These are phyloP conservation scores for Avena eriantha DNA, from an alignment of 176 grass and related monocot genomes.

Conservation along the genomic window DNA sequence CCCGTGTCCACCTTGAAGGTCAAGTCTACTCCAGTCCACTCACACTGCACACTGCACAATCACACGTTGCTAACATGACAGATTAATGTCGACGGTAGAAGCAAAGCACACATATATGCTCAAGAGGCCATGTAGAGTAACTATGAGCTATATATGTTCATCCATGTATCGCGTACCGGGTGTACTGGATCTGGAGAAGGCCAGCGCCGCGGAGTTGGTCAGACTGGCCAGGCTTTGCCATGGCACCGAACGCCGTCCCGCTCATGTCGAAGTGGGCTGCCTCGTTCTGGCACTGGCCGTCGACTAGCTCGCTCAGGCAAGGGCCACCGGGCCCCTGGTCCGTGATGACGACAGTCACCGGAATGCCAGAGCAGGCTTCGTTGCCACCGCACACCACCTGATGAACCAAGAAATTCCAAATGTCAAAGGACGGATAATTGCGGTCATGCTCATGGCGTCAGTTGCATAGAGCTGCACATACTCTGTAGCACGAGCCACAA, in stretches of 20 bases:
- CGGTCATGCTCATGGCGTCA: neutral
- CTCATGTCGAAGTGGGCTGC: slow-evolving; percentile 88
- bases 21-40: slow-evolving; percentile 63
- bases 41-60: slow-evolving; percentile 52
- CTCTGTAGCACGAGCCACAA: slow-evolving; percentile 81
- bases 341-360: slow-evolving; percentile 71
- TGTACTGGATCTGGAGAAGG: slow-evolving; percentile 68
- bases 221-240: slow-evolving; percentile 63
- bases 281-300: slow-evolving; percentile 48
- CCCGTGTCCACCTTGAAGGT: slow-evolving; percentile 75
- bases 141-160: neutral
- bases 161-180: slow-evolving; percentile 40
- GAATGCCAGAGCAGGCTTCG: slow-evolving; percentile 67
- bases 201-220: slow-evolving; percentile 71
- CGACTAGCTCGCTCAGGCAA: slow-evolving; percentile 45
- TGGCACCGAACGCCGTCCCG: slow-evolving; percentile 78
- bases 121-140: neutral
- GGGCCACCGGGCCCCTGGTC: slow-evolving; percentile 69
- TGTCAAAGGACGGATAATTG: neutral
- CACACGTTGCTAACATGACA: slow-evolving; percentile 5
- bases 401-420: slow-evolving; percentile 32
- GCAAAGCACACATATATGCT: neutral
- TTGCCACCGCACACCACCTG: slow-evolving; percentile 71
- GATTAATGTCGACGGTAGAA: neutral
- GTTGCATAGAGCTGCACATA: slow-evolving; percentile 24